Conservation (phyloP, 768 basidiomycete genomes). For the Termitomyces bulborhizus region DNA sequence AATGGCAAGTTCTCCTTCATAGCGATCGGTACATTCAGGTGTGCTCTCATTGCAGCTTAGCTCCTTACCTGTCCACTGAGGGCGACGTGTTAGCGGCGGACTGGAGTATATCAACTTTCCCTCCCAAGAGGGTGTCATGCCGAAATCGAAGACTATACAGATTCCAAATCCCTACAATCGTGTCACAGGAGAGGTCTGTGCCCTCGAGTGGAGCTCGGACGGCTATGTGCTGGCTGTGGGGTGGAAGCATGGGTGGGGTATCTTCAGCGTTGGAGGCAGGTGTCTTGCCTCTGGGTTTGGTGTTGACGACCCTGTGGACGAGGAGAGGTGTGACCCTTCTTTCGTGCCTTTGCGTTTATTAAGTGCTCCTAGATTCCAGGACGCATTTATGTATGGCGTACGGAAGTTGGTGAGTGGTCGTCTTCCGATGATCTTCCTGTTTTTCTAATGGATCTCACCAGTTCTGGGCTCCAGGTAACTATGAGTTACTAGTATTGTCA, state of each 20-base stretch:
- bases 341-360: conserved; percentile 6
- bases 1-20: conserved; percentile 79
- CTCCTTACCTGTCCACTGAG: not conserved
- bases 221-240: conserved; percentile 93
- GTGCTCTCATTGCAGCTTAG: conserved; percentile 1
- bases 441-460: conserved; percentile 21
- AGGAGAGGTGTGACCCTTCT: conserved; percentile 33
- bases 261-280: conserved; percentile 85
- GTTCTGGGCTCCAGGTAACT: conserved; percentile 95
- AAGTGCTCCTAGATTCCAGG: conserved; percentile 50
- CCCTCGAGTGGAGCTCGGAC: conserved; percentile 91
- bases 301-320: conserved; percentile 55
- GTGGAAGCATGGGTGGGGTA: conserved; percentile 85
- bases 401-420: conserved; percentile 54
- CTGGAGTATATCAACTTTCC: conserved; percentile 69
- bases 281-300: conserved; percentile 78
- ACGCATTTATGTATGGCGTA: conserved; percentile 82
- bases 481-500: conserved; percentile 78
- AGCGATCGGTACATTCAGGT: conserved; percentile 76
- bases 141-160: conserved; percentile 55
- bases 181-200: conserved; percentile 53
- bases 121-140: conserved; percentile 47
- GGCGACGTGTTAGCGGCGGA: conserved; percentile 40
- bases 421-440: not conserved
- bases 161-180: conserved; percentile 57